Conservation (phyloP, 2,329 filamentous ascomycete species). For the Stagonosporopsis rhizophila region DNA sequence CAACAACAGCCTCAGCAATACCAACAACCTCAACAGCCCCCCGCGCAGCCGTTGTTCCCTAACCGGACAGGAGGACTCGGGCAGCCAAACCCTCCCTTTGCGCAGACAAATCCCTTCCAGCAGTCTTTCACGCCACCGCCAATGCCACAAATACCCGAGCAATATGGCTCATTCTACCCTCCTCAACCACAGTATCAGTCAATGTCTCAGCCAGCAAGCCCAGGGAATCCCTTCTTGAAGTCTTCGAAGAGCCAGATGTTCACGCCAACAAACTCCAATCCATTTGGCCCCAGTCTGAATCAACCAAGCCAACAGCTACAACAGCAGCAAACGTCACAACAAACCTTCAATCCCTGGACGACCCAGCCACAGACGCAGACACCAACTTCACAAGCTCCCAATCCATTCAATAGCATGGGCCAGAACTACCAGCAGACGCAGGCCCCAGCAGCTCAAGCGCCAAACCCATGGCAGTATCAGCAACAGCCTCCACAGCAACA, state of each 20-base stretch:
- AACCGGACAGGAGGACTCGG: slow-evolving; percentile 73
- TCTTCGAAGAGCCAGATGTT: slow-evolving; percentile 54
- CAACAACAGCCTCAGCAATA: slow-evolving; percentile 50
- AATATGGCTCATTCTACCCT: slow-evolving; percentile 45
- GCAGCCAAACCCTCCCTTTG: slow-evolving; percentile 48
- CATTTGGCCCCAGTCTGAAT: slow-evolving; percentile 55
- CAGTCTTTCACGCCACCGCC: slow-evolving; percentile 52
- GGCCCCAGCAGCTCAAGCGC: slow-evolving; percentile 18
- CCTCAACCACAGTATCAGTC: slow-evolving; percentile 47
- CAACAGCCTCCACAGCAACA: slow-evolving; percentile 26
- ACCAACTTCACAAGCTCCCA: slow-evolving; percentile 26
- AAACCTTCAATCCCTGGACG: slow-evolving; percentile 35
- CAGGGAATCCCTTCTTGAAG: slow-evolving; percentile 55
- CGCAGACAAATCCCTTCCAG: slow-evolving; percentile 51
- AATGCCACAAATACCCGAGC: slow-evolving; percentile 50
- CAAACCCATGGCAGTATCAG: slow-evolving; percentile 38
- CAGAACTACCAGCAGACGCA: slow-evolving; percentile 27
- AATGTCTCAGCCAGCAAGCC: slow-evolving; percentile 48
- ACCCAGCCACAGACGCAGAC: slow-evolving; percentile 26
- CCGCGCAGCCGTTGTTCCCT: slow-evolving; percentile 66
- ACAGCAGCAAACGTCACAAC: slow-evolving; percentile 2
- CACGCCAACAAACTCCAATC: slow-evolving; percentile 46
- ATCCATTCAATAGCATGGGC: slow-evolving; percentile 36
- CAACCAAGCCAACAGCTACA: slow-evolving; percentile 18
- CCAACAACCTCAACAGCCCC: slow-evolving; percentile 50